A percentile compares a stretch with the other conserved stretches of the same genome.
Evolutionary conservation across 2,329 filamentous ascomycete genomes (phyloP).

Genomic region (Xylariaceae sp.): DNA sequence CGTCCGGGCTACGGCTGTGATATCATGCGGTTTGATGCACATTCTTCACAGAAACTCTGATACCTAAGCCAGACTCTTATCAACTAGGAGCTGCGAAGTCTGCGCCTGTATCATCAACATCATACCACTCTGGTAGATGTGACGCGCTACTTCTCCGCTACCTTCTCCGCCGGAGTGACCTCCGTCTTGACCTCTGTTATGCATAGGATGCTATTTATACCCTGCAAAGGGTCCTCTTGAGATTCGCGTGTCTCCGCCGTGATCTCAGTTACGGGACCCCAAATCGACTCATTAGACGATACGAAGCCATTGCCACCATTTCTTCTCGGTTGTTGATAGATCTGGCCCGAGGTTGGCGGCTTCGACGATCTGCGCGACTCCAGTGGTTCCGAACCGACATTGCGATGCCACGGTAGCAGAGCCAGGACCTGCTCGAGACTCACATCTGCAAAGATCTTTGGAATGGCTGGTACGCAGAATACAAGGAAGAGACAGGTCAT

Average conservation of each 20-base stretch:
- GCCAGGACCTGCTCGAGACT: conserved; percentile 1
- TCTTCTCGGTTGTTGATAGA: neutral
- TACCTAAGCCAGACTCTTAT: too few relatives aligned
- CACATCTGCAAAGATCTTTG: conserved; percentile 28
- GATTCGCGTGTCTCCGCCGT: neutral
- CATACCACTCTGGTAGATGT: neutral
- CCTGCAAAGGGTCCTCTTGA: neutral
- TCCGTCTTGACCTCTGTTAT: conserved; percentile 12
- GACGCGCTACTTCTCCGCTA: neutral
- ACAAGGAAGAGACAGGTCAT: conserved; percentile 42
- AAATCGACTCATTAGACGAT: neutral
- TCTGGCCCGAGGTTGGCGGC: neutral
- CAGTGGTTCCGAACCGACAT: neutral
- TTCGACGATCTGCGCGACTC: neutral
- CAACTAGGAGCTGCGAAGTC: too few relatives aligned
- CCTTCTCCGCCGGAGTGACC: neutral
- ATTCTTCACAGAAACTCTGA: too few relatives aligned
- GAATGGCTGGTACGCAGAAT: conserved; percentile 34
- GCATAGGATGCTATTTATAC: conserved; percentile 6
- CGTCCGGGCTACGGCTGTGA: too few relatives aligned
- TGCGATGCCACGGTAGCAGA: neutral
- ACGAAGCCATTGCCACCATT: neutral
- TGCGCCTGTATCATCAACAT: neutral
- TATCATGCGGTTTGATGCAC: too few relatives aligned
- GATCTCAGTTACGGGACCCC: conserved; percentile 2